Percentiles rank a stretch among this genome's conserved stretches.
These are phyloP conservation scores for Aspergillus ellipticus DNA, from an alignment of 495 filamentous ascomycete species.

Conservation along the genomic window DNA sequence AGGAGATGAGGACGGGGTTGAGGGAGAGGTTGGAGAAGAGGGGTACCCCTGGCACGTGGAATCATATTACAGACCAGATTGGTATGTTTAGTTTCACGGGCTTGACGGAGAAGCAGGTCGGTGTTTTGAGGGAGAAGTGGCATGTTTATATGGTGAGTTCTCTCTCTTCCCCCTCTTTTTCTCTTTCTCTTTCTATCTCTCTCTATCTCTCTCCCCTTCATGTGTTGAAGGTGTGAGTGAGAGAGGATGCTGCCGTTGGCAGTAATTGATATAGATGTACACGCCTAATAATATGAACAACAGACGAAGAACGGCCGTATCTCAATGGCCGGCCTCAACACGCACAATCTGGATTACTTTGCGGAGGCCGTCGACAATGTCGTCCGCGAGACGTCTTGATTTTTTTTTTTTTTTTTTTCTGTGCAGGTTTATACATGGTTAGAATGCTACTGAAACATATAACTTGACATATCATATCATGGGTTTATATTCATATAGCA, in stretches of 20 bases:
- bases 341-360: conserved; percentile 86
- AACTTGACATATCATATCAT: too few relatives aligned
- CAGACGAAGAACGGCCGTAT: conserved; percentile 95
- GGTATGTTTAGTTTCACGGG: conserved; percentile 99
- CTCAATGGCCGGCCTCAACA: conserved; percentile 93
- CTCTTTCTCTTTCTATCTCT: not conserved
- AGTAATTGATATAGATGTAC: too few relatives aligned
- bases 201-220: not conserved
- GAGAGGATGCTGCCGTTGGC: too few relatives aligned
- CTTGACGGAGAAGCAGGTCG: conserved; percentile 79
- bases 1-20: conserved; percentile 76
- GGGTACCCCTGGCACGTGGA: conserved; percentile 86
- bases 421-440: too few relatives aligned
- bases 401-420: too few relatives aligned
- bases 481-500: not conserved
- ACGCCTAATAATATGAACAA: too few relatives aligned
- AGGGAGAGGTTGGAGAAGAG: conserved; percentile 69
- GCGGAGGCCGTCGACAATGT: conserved; percentile 84
- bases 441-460: too few relatives aligned
- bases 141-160: conserved; percentile 81
- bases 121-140: conserved; percentile 69
- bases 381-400: conserved; percentile 58
- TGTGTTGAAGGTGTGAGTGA: not conserved
- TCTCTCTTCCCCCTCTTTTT: conserved; percentile 1
- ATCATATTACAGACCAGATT: conserved; percentile 97